Evolutionary conservation across 306 rosid species (phyloP), one percentile per base, ranked within the genome.

Genomic region (Argentina anserina): DNA sequence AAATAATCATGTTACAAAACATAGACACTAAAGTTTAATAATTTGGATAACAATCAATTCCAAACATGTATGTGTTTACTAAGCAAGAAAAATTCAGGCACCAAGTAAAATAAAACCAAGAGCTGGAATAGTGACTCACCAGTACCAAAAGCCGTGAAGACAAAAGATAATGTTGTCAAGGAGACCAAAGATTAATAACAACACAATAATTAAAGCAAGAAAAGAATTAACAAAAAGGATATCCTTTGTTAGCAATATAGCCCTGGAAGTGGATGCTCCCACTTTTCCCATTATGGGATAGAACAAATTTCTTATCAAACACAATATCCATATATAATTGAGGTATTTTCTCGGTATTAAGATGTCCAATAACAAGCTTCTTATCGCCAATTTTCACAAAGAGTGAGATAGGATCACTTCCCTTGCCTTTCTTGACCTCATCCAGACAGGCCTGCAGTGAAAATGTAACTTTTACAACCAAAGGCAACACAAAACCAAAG

Each of bases 231-330:
- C 65, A 67, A 55, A 82, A 81, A 90, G 92, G 88, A 87, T 87
- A 90, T 75, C 69, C 70, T 60, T 45, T 25, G 29, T 59, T 6
- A 59, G 65, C 65, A 59, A 26, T 75, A 69, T 79, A 87, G 81
- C 95, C 95, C 6, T 72, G 66, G 70, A 88, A 82, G 83, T 79
- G 79, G 59, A 91, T 81, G n/a, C 95, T 85, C 68, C 95, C 92
- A 76, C 79, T 76, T 86, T 88, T 82, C 83, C 87, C 76, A 79
- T 74, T 87, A 72, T 91, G 92, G 46, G 95, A 88, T 69, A 91
- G 78, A 88, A 84, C 86, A 77, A 91, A 88, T 59, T 82, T 76
- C 82, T 82, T 80, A 58, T 79, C 85, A 72, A 88, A 91, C 42
- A 85, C 64, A 71, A 91, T 79, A 79, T 87, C 94, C 52, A 85